Conservation (phyloP, 163 green algal genomes). For the Botryococcus braunii region DNA sequence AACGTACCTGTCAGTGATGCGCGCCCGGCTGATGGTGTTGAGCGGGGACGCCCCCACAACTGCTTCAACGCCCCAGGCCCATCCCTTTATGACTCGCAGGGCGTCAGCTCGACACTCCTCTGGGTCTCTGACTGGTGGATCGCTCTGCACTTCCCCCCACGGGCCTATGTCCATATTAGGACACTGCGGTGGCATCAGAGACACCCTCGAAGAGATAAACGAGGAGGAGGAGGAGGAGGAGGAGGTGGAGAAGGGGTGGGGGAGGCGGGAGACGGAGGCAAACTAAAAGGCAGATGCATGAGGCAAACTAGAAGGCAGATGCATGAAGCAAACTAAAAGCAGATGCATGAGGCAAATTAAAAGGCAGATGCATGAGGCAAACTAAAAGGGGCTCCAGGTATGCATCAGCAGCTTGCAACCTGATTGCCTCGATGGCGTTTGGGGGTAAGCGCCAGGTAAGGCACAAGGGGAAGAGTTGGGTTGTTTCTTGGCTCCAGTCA, state of each 20-base stretch:
- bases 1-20: conserved; percentile 61
- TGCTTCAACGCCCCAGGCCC: conserved; percentile 39
- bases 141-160: neutral
- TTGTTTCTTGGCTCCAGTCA: too few relatives aligned
- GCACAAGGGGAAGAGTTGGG: too few relatives aligned
- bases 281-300: neutral
- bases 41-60: conserved; percentile 40
- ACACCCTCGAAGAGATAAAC: neutral
- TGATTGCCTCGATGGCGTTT: too few relatives aligned
- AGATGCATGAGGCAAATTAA: neutral
- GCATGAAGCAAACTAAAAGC: neutral
- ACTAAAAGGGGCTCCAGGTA: neutral
- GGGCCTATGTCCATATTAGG: neutral
- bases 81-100: conserved; percentile 24
- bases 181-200: neutral
- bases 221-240: neutral
- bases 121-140: neutral
- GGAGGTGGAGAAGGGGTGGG: neutral
- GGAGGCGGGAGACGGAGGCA: neutral
- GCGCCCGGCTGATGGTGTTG: conserved; percentile 39
- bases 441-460: too few relatives aligned
- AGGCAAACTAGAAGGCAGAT: neutral
- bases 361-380: neutral
- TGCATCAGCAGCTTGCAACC: too few relatives aligned
- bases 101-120: conserved; percentile 29